phyloP scores from a whole-genome alignment of 352 stramenopile genomes.

The Pythium coloratum region DNA sequence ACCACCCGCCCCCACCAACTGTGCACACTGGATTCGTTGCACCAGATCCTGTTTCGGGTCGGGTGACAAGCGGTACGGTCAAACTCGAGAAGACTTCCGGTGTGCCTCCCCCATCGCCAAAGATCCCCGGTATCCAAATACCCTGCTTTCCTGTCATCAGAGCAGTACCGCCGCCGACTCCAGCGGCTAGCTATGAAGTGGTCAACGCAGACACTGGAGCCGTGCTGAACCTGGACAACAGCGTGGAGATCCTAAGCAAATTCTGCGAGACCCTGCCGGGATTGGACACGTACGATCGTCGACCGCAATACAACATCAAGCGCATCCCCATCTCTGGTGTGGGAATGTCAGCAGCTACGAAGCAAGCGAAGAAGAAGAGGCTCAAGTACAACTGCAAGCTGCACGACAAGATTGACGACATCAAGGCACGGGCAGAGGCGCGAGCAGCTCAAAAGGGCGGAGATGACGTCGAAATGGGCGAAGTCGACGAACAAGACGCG shows the following conservation, averaged over 20 bases:
- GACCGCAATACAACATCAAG: conserved; percentile 73
- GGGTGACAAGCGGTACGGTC: background rate
- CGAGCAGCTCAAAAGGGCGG: conserved; percentile 12
- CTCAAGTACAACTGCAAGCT: conserved; percentile 78
- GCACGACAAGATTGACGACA: conserved; percentile 76
- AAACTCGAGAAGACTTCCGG: background rate
- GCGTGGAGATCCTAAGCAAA: conserved; percentile 60
- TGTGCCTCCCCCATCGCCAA: background rate
- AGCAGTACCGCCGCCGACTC: conserved; percentile 4
- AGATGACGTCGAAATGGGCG: conserved; percentile 22
- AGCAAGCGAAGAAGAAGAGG: conserved; percentile 72
- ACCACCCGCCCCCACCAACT: too few species aligned
- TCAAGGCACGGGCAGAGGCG: conserved; percentile 44
- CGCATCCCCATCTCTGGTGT: conserved; percentile 48
- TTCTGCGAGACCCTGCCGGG: conserved; percentile 84
- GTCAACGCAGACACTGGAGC: conserved; percentile 67
- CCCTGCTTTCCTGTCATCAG: background rate
- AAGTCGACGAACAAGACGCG: conserved; percentile 26
- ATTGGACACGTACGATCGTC: conserved; percentile 80
- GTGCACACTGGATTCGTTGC: too few species aligned
- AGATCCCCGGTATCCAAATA: background rate
- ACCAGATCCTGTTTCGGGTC: too few species aligned
- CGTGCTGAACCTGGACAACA: conserved; percentile 65
- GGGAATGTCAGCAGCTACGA: conserved; percentile 50
- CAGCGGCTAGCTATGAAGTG: conserved; percentile 39